A percentile compares a stretch with the other conserved stretches of the same genome.
These are phyloP conservation scores for Porogramme epimiltina DNA, from an alignment of 1,284 basidiomycete species.

Conservation along the genomic window DNA sequence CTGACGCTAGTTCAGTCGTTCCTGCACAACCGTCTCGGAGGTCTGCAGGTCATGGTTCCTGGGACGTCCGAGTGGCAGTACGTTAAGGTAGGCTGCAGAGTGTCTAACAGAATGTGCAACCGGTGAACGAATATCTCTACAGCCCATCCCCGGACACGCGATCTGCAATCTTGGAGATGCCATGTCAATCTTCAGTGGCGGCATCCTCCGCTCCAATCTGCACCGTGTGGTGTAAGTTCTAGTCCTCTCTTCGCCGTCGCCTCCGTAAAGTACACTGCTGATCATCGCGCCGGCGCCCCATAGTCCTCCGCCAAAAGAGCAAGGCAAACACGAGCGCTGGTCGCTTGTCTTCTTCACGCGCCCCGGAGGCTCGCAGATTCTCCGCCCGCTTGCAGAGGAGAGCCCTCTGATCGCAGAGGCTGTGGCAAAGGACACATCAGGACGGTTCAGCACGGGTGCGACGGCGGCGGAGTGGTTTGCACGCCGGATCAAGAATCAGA, in stretches of 20 bases:
- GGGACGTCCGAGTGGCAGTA: slow-evolving; percentile 70
- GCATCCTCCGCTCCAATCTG: slow-evolving; percentile 40
- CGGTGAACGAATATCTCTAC: neutral
- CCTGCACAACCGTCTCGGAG: slow-evolving; percentile 71
- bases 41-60: slow-evolving; percentile 69
- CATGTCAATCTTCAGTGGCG: slow-evolving; percentile 43
- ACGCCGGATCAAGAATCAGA: slow-evolving; percentile 32
- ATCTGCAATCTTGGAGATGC: slow-evolving; percentile 46
- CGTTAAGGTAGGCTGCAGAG: slow-evolving; percentile 47
- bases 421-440: slow-evolving; percentile 18
- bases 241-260: neutral
- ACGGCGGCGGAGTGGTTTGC: slow-evolving; percentile 35
- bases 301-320: slow-evolving; percentile 34
- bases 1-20: slow-evolving; percentile 46
- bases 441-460: slow-evolving; percentile 25
- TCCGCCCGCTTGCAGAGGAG: slow-evolving; percentile 27
- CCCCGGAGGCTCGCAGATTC: slow-evolving; percentile 32
- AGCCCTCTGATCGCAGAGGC: slow-evolving; percentile 33
- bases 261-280: neutral
- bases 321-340: slow-evolving; percentile 36
- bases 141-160: slow-evolving; percentile 38
- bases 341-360: slow-evolving; percentile 42
- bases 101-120: no score
- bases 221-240: slow-evolving; percentile 37
- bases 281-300: neutral